Evolutionary conservation across 768 basidiomycete species (phyloP).

Genomic region (Fomitopsis serialis): DNA sequence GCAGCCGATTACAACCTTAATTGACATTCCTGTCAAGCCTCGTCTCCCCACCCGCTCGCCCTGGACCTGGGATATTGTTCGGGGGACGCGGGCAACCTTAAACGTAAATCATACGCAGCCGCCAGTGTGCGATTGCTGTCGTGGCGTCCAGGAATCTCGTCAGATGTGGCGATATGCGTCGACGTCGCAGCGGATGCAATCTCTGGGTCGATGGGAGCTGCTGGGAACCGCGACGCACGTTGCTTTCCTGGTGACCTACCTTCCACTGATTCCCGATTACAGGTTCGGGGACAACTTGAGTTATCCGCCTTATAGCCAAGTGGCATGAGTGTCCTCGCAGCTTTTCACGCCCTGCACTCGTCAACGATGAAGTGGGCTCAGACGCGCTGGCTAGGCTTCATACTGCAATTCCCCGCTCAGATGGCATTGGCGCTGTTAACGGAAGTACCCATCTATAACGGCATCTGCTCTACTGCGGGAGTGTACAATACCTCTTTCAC

Average conservation of each 20-base stretch:
- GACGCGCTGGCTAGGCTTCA: not conserved
- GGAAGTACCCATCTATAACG: not conserved
- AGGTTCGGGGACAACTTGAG: not conserved
- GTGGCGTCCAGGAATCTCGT: too few species aligned
- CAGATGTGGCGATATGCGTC: too few species aligned
- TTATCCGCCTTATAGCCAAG: not conserved
- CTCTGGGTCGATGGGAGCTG: not conserved
- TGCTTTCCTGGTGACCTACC: not conserved
- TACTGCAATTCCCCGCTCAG: not conserved
- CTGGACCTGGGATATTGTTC: too few species aligned
- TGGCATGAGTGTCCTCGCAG: not conserved
- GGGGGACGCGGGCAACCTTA: too few species aligned
- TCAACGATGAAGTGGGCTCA: not conserved
- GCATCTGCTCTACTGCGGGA: conserved; percentile 17
- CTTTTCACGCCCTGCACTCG: not conserved
- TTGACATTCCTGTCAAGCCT: too few species aligned
- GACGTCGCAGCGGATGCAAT: not conserved
- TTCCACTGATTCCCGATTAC: not conserved
- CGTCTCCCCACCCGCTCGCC: too few species aligned
- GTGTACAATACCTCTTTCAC: conserved; percentile 42
- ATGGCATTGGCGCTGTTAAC: not conserved
- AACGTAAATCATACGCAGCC: too few species aligned
- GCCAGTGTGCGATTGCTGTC: too few species aligned
- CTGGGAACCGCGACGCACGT: not conserved
- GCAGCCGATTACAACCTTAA: too few species aligned